Base-by-base conservation (phyloP, 1,284 basidiomycete species). In the Somion occarium region DNA sequence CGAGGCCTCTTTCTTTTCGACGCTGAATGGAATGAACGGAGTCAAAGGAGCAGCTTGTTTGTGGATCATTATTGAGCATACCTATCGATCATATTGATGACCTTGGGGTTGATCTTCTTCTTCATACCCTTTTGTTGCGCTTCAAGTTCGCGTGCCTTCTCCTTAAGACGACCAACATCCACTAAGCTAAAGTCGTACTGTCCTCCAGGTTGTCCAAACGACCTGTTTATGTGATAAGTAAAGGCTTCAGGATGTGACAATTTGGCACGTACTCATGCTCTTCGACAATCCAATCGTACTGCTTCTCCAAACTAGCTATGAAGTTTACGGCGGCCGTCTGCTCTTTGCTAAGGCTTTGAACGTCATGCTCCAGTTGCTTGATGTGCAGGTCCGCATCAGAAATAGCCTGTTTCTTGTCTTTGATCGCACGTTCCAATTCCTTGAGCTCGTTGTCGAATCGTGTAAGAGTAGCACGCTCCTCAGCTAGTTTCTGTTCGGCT, bases 81-180 rank as follows among this genome's bases (percentile, higher is more conserved):
- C 93, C 80, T 88, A 61, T 98, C 96, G 54, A 99, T 93, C 90
- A 94, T 95, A 63, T 89, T 91, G 73, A 98, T 83, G 48, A 95
- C 94, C 69, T 97, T 97, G 4, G 88, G 88, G 63, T 99, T 98
- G 59, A 98, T 81, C 69, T 96, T 97, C 73, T 94, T 93, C 71
- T 91, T 93, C 84, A 94, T 87, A 27, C 87, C 84, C 61, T 87
- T 88, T 63, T 93, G 91, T 54, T 86, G 79, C 44, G 83, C 76
- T 61, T 93, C 87, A 18, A 98, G 78, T 64, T 93, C 89, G 39
- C 77, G 75, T 41, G 88, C 88, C 60, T 85, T 85, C 43, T 81
- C 74, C 50, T 80, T 75, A 55, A 92, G 73, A 51, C 79, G 74
- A 4, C 53, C 66, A 44, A 95, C 81, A 64, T 97, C 83, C 56